Conservation (phyloP, 768 basidiomycete genomes). For the Termitomyces sp. region DNA sequence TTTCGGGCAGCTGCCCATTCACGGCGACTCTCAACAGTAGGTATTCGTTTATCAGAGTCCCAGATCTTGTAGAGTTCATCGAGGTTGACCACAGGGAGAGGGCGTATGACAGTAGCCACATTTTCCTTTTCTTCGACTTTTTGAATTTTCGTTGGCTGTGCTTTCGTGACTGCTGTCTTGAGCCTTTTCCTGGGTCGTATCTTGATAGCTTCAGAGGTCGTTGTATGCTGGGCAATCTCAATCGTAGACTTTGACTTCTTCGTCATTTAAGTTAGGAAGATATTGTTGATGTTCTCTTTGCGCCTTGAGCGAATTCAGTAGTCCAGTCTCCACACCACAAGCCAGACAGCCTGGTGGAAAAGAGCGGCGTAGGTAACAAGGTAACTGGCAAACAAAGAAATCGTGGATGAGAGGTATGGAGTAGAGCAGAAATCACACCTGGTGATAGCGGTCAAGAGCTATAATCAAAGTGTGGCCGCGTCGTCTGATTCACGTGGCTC, state of each 20-base stretch:
- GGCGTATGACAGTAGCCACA: background rate
- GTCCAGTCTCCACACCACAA: background rate
- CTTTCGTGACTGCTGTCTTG: background rate
- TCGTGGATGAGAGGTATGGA: background rate
- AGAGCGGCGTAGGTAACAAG: background rate
- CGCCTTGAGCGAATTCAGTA: background rate
- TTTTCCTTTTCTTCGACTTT: constrained; percentile 7
- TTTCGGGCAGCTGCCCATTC: constrained; percentile 34
- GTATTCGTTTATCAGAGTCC: constrained; percentile 30
- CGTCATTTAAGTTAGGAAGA: background rate
- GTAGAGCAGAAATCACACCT: background rate
- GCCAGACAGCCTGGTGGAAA: background rate
- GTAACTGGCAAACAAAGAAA: background rate
- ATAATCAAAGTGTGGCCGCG: background rate
- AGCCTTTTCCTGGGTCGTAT: constrained; percentile 1
- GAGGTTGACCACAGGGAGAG: constrained; percentile 18
- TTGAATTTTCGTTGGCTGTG: background rate
- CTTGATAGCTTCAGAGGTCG: constrained; percentile 13
- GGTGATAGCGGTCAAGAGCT: background rate
- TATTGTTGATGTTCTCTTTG: background rate
- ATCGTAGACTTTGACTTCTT: background rate
- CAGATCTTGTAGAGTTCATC: constrained; percentile 31
- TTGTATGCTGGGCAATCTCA: constrained; percentile 2
- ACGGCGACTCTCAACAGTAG: constrained; percentile 28
- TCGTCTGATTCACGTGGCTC: background rate